phyloP scores from a whole-genome alignment of 2,329 filamentous ascomycete genomes.

The Fusarium papillatum region DNA sequence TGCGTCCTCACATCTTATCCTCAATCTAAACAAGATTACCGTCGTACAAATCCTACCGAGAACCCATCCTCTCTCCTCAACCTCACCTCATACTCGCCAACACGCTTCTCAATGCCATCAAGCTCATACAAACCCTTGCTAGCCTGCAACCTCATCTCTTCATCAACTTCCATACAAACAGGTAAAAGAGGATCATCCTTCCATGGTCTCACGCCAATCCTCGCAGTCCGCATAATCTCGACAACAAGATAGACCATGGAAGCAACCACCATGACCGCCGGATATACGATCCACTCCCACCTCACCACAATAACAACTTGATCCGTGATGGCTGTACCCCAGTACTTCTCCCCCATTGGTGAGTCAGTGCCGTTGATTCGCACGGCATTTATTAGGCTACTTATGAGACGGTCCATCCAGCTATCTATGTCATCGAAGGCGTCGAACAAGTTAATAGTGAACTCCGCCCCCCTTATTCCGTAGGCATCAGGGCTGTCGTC shows the following conservation, averaged over 20 bases:
- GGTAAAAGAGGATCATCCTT: background rate
- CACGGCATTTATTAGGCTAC: background rate
- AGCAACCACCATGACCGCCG: background rate
- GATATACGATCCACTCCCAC: conserved; percentile 1
- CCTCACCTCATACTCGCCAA: background rate
- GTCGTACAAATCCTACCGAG: background rate
- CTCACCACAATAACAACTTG: background rate
- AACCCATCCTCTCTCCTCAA: background rate
- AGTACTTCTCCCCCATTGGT: background rate
- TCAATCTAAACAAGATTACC: background rate
- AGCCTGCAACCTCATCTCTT: background rate
- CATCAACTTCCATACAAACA: background rate
- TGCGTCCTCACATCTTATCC: too few species aligned
- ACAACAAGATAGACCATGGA: background rate
- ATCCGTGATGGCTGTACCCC: background rate
- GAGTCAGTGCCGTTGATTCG: background rate
- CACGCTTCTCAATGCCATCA: background rate
- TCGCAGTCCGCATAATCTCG: background rate
- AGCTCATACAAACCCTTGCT: background rate
- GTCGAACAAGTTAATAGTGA: background rate
- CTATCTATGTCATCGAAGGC: background rate
- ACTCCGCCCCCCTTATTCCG: background rate
- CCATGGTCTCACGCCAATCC: background rate
- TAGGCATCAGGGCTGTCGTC: background rate
- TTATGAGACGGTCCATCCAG: background rate